These are phyloP conservation scores for Prunus mume DNA, from an alignment of 306 rosid genomes.

Conservation along the genomic window DNA sequence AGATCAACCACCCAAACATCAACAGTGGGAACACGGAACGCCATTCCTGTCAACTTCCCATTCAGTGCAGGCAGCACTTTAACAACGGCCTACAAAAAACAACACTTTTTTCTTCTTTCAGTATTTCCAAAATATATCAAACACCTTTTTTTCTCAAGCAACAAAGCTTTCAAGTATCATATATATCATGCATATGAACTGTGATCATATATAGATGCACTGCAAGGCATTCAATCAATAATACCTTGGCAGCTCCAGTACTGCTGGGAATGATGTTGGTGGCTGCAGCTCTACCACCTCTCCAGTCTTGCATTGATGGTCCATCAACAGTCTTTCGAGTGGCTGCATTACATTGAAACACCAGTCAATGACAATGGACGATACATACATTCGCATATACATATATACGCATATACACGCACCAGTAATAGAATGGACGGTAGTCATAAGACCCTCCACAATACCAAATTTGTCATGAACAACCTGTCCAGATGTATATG, in stretches of 20 bases:
- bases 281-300: constrained; percentile 98
- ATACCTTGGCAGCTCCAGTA: constrained; percentile 96
- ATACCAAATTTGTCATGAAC: constrained; percentile 88
- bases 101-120: not conserved
- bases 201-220: not conserved
- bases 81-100: constrained; percentile 64
- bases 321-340: constrained; percentile 94
- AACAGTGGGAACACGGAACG: constrained; percentile 81
- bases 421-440: constrained; percentile 86
- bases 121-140: not conserved
- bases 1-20: constrained; percentile 95
- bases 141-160: not conserved
- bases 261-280: constrained; percentile 95
- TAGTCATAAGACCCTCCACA: constrained; percentile 92
- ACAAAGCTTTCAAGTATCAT: not conserved
- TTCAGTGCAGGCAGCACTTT: constrained; percentile 78
- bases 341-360: constrained; percentile 42
- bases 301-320: constrained; percentile 89
- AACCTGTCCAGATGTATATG: constrained; percentile 38
- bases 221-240: no score
- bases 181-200: not conserved
- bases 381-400: not conserved
- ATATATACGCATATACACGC: not conserved
- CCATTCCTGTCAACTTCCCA: constrained; percentile 90
- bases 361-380: not conserved